These are phyloP conservation scores for Auricularia cornea DNA, from an alignment of 768 basidiomycete species.

Conservation along the genomic window DNA sequence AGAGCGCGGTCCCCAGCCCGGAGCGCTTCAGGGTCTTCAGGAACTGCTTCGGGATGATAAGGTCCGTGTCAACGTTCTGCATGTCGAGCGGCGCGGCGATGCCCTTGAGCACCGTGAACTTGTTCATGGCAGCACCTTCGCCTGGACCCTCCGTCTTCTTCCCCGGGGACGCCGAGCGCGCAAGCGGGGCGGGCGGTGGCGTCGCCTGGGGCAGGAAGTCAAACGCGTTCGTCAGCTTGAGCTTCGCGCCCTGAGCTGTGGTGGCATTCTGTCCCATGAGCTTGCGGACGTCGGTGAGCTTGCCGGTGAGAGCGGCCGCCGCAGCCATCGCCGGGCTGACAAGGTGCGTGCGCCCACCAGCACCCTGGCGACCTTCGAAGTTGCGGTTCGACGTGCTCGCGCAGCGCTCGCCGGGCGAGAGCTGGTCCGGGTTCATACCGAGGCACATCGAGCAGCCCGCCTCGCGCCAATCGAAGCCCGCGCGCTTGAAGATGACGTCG, in stretches of 20 bases:
- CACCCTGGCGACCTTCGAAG: constrained; percentile 52
- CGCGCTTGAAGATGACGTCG: constrained; percentile 77
- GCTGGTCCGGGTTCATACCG: constrained; percentile 92
- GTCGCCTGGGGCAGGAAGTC: constrained; percentile 65
- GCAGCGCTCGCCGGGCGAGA: constrained; percentile 72
- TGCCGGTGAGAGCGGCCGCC: constrained; percentile 80
- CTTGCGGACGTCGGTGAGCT: constrained; percentile 78
- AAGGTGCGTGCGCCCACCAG: constrained; percentile 83
- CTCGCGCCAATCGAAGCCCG: constrained; percentile 93
- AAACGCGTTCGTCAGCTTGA: constrained; percentile 63
- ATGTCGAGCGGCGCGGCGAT: constrained; percentile 74
- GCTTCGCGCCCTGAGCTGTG: constrained; percentile 38
- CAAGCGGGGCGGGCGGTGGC: constrained; percentile 31
- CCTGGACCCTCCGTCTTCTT: constrained; percentile 1
- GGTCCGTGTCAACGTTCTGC: constrained; percentile 85
- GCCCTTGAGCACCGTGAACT: constrained; percentile 65
- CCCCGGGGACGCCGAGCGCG: constrained; percentile 33
- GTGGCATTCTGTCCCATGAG: constrained; percentile 42
- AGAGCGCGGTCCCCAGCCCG: constrained; percentile 74
- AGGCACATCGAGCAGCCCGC: constrained; percentile 95
- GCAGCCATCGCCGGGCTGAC: constrained; percentile 90
- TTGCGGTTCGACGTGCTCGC: constrained; percentile 90
- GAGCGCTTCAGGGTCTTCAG: constrained; percentile 87
- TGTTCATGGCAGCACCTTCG: constrained; percentile 25
- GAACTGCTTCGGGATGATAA: constrained; percentile 93